A percentile compares a stretch with the other conserved stretches of the same genome.
phyloP scores from a whole-genome alignment of 805 yeast genomes.

The Groenewaldozyma salmanticensis region DNA sequence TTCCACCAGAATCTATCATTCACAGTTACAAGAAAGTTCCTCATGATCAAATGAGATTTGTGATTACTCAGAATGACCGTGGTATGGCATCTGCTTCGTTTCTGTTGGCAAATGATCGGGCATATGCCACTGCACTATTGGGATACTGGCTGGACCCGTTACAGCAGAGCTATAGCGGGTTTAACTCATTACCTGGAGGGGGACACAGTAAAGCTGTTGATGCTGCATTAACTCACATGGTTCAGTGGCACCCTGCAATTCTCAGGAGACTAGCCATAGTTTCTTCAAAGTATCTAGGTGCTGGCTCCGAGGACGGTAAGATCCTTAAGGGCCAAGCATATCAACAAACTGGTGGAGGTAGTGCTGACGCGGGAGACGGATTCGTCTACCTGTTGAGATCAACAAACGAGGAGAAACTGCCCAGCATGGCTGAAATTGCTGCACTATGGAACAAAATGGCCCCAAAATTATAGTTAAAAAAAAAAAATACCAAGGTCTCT shows the following conservation, averaged over 20 bases:
- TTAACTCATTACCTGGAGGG: conserved; percentile 21
- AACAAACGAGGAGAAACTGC: conserved; percentile 10
- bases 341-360: conserved; percentile 17
- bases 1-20: conserved; percentile 31
- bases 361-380: conserved; percentile 12
- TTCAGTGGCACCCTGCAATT: conserved; percentile 90
- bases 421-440: conserved; percentile 7
- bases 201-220: conserved; percentile 35
- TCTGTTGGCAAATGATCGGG: conserved; percentile 52
- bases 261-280: conserved; percentile 66
- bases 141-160: conserved; percentile 75
- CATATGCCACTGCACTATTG: conserved; percentile 56
- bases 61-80: conserved; percentile 60
- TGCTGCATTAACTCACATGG: conserved; percentile 62
- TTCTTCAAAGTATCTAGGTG: conserved; percentile 46
- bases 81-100: conserved; percentile 65
- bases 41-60: conserved; percentile 46
- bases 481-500: too few relatives aligned
- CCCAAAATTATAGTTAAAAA: too few relatives aligned
- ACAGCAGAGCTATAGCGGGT: conserved; percentile 53
- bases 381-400: conserved; percentile 18
- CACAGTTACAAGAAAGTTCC: conserved; percentile 56
- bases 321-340: conserved; percentile 16
- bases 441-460: conserved; percentile 3
- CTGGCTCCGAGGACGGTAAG: conserved; percentile 24